Evolutionary conservation across 768 basidiomycete genomes (phyloP).

Genomic region (Panaeolus cyanescens): DNA sequence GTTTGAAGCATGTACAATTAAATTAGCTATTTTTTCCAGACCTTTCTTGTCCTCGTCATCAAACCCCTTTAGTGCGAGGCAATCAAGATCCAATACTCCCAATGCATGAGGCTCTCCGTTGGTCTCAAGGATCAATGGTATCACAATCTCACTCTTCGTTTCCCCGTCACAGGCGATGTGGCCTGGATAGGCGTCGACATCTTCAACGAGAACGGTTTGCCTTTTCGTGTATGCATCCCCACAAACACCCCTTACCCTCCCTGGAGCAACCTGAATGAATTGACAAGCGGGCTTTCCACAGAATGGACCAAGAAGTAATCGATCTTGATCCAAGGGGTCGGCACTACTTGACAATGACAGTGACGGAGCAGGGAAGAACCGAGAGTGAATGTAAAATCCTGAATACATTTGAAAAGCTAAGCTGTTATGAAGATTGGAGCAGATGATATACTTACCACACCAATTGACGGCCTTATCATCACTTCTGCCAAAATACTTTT

Average conservation of each 20-base stretch:
- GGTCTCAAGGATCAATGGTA: constrained; percentile 59
- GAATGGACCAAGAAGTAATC: constrained; percentile 80
- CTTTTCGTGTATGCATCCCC: constrained; percentile 69
- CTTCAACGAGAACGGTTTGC: constrained; percentile 64
- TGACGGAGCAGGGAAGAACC: constrained; percentile 57
- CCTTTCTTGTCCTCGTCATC: constrained; percentile 77
- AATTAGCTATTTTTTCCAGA: constrained; percentile 67
- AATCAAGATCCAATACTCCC: constrained; percentile 87
- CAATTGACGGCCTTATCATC: constrained; percentile 81
- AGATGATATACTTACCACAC: constrained; percentile 69
- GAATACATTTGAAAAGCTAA: constrained; percentile 6
- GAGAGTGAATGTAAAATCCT: constrained; percentile 86
- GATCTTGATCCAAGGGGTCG: constrained; percentile 21
- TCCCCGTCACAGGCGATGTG: constrained; percentile 95
- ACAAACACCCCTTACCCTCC: constrained; percentile 78
- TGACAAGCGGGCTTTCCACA: constrained; percentile 93
- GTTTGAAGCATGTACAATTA: constrained; percentile 64
- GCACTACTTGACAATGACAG: constrained; percentile 15
- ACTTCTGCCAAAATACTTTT: constrained; percentile 59
- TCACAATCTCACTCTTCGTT: constrained; percentile 89
- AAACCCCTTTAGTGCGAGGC: constrained; percentile 70
- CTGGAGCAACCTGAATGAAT: constrained; percentile 60
- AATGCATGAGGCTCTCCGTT: constrained; percentile 34
- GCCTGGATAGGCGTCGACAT: constrained; percentile 83
- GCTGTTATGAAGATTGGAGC: background rate